Percentiles rank a stretch among this genome's conserved stretches.
Conservation (phyloP, 345 rosid genomes). For the Eucalyptus erythrocorys region DNA sequence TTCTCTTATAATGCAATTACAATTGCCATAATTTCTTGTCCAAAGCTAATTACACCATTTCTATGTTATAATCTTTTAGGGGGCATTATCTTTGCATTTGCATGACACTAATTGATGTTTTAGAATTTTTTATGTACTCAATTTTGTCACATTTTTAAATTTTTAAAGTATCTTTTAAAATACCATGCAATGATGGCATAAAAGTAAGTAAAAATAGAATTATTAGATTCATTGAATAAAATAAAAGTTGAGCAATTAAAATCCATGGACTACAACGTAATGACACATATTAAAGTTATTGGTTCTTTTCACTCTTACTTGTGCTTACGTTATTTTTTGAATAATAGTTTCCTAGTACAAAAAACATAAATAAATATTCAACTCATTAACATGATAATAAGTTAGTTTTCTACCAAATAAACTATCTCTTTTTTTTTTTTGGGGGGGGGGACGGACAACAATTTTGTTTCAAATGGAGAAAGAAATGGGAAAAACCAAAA, state of each 20-base stretch:
- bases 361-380: neutral
- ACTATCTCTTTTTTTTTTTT: neutral
- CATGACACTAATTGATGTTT: neutral
- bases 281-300: neutral
- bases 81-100: neutral
- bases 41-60: neutral
- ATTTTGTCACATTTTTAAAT: neutral
- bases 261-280: neutral
- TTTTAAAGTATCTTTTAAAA: neutral
- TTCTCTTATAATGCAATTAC: neutral
- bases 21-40: neutral
- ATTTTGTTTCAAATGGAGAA: neutral
- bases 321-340: neutral
- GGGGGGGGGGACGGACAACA: neutral
- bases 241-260: neutral
- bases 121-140: neutral
- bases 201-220: neutral
- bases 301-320: neutral
- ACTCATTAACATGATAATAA: neutral
- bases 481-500: neutral
- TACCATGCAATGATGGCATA: neutral
- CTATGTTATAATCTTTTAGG: neutral
- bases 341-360: neutral
- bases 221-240: neutral
- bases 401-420: neutral